Conservation (phyloP, 2,329 filamentous ascomycete species). For the Colletotrichum kahawae region DNA sequence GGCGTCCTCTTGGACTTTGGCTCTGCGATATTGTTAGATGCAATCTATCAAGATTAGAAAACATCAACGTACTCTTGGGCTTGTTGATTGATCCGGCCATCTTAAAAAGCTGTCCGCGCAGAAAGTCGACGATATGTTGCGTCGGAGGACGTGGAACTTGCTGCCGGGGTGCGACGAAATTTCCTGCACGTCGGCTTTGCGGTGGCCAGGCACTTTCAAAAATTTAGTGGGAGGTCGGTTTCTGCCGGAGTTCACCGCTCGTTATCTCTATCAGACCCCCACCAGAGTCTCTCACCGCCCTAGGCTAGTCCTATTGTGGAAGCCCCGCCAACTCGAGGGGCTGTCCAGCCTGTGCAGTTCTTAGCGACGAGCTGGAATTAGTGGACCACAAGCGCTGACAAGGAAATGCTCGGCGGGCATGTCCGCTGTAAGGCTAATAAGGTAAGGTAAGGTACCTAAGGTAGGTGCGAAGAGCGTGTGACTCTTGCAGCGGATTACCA, state of each 20-base stretch:
- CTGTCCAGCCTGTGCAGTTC: neutral
- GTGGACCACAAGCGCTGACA: constrained; percentile 7
- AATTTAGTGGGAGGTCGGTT: constrained; percentile 24
- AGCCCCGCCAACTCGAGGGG: constrained; percentile 5
- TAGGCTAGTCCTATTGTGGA: neutral
- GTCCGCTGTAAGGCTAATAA: neutral
- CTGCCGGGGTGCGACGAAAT: constrained; percentile 11
- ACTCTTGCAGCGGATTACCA: neutral
- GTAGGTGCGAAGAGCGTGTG: neutral
- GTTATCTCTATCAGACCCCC: constrained; percentile 5
- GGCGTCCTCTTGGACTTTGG: constrained; percentile 93
- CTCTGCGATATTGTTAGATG: constrained; percentile 58
- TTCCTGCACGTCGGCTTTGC: neutral
- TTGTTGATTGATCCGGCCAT: constrained; percentile 63
- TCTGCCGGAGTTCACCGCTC: constrained; percentile 20
- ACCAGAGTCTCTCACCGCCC: constrained; percentile 9
- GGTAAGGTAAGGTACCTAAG: too few species aligned
- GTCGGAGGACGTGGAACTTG: neutral
- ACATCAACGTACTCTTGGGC: constrained; percentile 51
- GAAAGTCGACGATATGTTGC: neutral
- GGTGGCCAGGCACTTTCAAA: constrained; percentile 17
- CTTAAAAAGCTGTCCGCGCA: constrained; percentile 15
- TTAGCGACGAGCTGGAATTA: neutral
- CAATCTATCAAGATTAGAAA: neutral
- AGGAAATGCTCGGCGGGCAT: neutral